Evolutionary conservation across 768 basidiomycete species (phyloP).

Genomic region (Suillus subaureus): DNA sequence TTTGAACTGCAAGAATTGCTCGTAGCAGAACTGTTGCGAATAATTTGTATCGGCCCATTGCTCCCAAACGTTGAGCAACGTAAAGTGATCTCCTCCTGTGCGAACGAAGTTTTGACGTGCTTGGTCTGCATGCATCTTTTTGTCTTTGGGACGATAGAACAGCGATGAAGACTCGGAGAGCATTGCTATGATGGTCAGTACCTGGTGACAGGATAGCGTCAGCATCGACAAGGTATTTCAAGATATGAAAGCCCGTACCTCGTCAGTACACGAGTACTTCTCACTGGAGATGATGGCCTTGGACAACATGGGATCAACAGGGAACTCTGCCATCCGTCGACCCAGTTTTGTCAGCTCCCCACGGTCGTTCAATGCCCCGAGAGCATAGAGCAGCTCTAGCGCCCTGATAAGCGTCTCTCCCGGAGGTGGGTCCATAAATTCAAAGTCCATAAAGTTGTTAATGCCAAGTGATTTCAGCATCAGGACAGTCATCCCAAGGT

Average conservation of each 20-base stretch:
- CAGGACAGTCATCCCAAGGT: conserved; percentile 93
- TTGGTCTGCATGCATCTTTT: conserved; percentile 96
- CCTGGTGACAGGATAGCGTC: conserved; percentile 42
- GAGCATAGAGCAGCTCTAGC: conserved; percentile 89
- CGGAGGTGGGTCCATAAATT: conserved; percentile 98
- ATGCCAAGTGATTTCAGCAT: conserved; percentile 96
- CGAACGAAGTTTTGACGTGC: conserved; percentile 97
- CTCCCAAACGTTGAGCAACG: conserved; percentile 96
- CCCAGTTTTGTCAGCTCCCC: conserved; percentile 98
- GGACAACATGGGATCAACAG: conserved; percentile 96
- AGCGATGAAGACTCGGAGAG: conserved; percentile 92
- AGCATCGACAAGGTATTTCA: not conserved
- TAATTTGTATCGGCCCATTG: conserved; percentile 99
- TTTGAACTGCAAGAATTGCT: conserved; percentile 95
- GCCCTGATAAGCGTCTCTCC: conserved; percentile 97
- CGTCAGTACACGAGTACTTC: conserved; percentile 91
- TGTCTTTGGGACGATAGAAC: conserved; percentile 98
- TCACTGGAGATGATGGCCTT: conserved; percentile 97
- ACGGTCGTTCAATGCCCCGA: conserved; percentile 94
- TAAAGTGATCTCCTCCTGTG: conserved; percentile 96
- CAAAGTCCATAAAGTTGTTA: conserved; percentile 97
- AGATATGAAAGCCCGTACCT: conserved; percentile 54
- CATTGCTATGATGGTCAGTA: conserved; percentile 97
- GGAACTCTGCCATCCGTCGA: conserved; percentile 97
- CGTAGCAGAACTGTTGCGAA: conserved; percentile 95